Evolutionary conservation across 176 grass and related monocot genomes (phyloP).

Genomic region (Cenchrus purpureus): DNA sequence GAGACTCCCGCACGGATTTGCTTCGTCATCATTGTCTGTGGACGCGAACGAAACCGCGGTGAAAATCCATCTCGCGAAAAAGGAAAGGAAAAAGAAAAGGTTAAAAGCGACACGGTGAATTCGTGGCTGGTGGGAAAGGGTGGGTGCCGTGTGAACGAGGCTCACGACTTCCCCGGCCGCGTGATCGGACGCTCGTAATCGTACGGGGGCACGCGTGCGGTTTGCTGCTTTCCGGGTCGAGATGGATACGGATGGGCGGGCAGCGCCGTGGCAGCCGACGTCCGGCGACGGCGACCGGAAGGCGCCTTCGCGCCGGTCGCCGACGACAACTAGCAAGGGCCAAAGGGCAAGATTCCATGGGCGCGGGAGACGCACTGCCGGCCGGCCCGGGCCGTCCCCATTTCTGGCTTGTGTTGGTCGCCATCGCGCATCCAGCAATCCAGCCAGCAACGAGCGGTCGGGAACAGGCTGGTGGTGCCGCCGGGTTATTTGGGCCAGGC

Average conservation of each 20-base stretch:
- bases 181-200: not conserved
- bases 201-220: conserved; percentile 1
- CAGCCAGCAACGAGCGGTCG: not conserved
- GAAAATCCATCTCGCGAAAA: too few species aligned
- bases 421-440: too few species aligned
- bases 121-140: not conserved
- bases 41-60: not conserved
- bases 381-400: too few species aligned
- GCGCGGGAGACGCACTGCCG: too few species aligned
- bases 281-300: not conserved
- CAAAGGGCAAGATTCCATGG: too few species aligned
- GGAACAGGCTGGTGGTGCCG: not conserved
- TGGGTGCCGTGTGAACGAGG: not conserved
- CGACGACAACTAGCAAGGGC: too few species aligned
- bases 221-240: not conserved
- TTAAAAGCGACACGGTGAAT: not conserved
- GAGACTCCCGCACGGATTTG: not conserved
- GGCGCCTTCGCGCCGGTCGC: not conserved
- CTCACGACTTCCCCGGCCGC: not conserved
- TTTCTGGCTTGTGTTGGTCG: too few species aligned
- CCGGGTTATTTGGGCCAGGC: not conserved
- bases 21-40: not conserved
- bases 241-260: not conserved
- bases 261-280: not conserved
- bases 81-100: not conserved